Evolutionary conservation across 2,329 filamentous ascomycete genomes (phyloP), one percentile per base, ranked within the genome.

Genomic region (Emydomyces testavorans): DNA sequence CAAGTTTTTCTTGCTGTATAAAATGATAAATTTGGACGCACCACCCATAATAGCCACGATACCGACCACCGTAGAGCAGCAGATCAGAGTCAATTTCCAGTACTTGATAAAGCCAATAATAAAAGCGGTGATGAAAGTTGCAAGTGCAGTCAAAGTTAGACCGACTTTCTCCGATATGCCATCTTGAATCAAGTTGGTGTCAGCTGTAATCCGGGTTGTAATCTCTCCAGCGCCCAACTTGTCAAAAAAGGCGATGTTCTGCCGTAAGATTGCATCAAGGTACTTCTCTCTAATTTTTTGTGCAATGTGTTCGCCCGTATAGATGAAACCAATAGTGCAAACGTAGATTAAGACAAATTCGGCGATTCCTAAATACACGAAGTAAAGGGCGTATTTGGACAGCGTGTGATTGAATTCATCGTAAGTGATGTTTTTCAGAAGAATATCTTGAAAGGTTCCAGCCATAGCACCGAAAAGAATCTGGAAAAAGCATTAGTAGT

Each of bases 221-320:
- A 96, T 85, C 66, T 95, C 92, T 50, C 90, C 89, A 28, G 88
- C 84, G 44, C 89, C 90, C 11, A 94, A 75, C 60, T 92, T 92
- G 65, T 96, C 92, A 66, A 93, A 94, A 65, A 86, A 94, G 38
- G 79, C 88, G 62, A 94, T 90, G 62, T 94, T 94, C 63, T 94
- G 88, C 52, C 79, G 79, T 70, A 94, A 71, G 60, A 88, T 89
- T 53, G 84, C 86, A 57, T 81, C 76, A 5, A 98, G 76, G 58
- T 96, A 96, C 56, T 85, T 76, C 61, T 85, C 78, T 50, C 89
- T 79, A 57, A 89, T 85, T 68, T 87, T 85, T 53, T 78, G 77
- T 50, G 80, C 80, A 60, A 89, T 79, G 59, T 87, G 82, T 63
- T 90, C 85, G 49, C 85, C 85, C 0, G 80, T 82, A 59, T 87